Percentiles rank a stretch among this genome's conserved stretches.
Conservation (phyloP, 2,329 filamentous ascomycete genomes). For the Rhinocladiella mackenziei region DNA sequence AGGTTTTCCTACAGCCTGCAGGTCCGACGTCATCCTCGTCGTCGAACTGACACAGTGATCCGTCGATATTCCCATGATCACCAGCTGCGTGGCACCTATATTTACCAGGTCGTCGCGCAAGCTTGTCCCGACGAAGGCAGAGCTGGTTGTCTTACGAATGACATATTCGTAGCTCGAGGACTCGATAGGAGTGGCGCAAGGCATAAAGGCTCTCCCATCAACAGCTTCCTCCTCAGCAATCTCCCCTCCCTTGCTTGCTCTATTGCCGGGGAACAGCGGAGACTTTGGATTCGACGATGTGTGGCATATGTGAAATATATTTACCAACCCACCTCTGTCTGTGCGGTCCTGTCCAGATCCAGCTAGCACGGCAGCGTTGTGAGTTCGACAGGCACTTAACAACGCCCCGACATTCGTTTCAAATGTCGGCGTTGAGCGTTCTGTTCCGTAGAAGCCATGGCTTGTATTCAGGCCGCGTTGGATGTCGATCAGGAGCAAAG, state of each 20-base stretch:
- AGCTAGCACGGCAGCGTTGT: too few relatives aligned
- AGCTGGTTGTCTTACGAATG: conserved; percentile 46
- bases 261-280: conserved; percentile 39
- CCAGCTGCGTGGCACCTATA: conserved; percentile 37
- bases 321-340: too few relatives aligned
- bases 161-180: conserved; percentile 35
- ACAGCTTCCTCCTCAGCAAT: too few relatives aligned
- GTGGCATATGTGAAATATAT: conserved; percentile 48
- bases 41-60: conserved; percentile 51
- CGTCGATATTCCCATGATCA: conserved; percentile 45
- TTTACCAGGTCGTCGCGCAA: conserved; percentile 39
- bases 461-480: conserved; percentile 43
- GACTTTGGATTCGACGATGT: conserved; percentile 37
- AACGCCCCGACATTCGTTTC: conserved; percentile 43
- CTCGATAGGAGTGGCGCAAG: conserved; percentile 32
- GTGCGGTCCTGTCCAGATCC: too few relatives aligned
- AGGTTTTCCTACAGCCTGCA: conserved; percentile 41
- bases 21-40: conserved; percentile 47
- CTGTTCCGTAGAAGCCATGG: conserved; percentile 39
- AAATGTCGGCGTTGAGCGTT: conserved; percentile 45
- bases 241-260: too few relatives aligned
- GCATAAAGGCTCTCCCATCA: conserved; percentile 31
- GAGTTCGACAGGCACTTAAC: conserved; percentile 35
- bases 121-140: conserved; percentile 45
- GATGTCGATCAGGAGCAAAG: conserved; percentile 48